phyloP scores from a whole-genome alignment of 106 monocot genomes.

The Dendrobium catenatum region DNA sequence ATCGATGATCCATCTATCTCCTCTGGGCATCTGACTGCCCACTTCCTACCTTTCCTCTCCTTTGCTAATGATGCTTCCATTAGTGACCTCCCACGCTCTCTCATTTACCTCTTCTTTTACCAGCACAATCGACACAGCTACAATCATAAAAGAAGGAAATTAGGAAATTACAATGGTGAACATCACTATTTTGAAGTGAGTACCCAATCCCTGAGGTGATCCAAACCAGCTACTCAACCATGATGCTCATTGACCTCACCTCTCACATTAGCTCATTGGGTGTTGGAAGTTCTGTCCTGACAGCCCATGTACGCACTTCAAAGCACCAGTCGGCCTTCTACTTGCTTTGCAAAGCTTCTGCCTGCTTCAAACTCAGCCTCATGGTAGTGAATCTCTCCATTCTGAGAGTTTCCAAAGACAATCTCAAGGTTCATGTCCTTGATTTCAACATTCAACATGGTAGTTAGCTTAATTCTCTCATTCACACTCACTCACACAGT shows the following conservation, averaged over 20 bases:
- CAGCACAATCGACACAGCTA: slow-evolving; percentile 54
- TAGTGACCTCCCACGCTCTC: slow-evolving; percentile 12
- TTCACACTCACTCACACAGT: slow-evolving; percentile 14
- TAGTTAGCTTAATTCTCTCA: slow-evolving; percentile 33
- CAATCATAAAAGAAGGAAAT: slow-evolving; percentile 52
- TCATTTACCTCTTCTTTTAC: slow-evolving; percentile 19
- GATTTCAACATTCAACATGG: slow-evolving; percentile 67
- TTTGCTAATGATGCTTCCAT: no score
- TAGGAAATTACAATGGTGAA: slow-evolving; percentile 32
- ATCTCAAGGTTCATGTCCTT: slow-evolving; percentile 44
- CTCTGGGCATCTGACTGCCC: no score
- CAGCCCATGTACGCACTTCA: slow-evolving; percentile 24
- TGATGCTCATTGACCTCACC: slow-evolving; percentile 38
- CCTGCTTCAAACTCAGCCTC: slow-evolving; percentile 45
- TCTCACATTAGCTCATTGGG: slow-evolving; percentile 15
- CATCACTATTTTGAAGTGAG: slow-evolving; percentile 21
- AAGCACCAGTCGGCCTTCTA: slow-evolving; percentile 39
- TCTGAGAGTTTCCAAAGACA: slow-evolving; percentile 29
- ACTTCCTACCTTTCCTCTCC: no score
- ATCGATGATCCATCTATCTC: no score
- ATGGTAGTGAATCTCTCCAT: slow-evolving; percentile 58
- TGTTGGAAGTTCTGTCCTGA: background rate
- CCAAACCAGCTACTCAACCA: slow-evolving; percentile 52
- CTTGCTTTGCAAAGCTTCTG: slow-evolving; percentile 43
- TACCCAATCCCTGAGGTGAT: slow-evolving; percentile 47